Percentiles rank a stretch among this genome's conserved stretches.
phyloP scores from a whole-genome alignment of 108 stramenopile species.

The Pseudonitzschia pungens region DNA sequence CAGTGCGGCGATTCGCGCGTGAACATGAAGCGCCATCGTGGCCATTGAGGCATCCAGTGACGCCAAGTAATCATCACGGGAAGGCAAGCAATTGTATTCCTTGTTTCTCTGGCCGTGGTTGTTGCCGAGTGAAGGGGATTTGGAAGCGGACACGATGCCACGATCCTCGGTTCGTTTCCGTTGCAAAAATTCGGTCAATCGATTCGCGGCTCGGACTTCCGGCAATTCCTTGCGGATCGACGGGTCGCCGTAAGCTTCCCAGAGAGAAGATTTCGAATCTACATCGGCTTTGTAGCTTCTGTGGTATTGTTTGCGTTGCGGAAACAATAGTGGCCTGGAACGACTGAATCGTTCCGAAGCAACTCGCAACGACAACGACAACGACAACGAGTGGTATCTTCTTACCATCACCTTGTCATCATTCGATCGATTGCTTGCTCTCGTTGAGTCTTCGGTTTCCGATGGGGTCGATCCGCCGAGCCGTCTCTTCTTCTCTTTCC shows the following conservation, averaged over 20 bases:
- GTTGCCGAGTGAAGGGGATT: neutral
- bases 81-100: neutral
- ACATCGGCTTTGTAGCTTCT: neutral
- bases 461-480: too few species aligned
- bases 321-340: too few species aligned
- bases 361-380: neutral
- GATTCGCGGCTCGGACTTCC: conserved; percentile 22
- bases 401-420: neutral
- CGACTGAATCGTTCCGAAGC: too few species aligned
- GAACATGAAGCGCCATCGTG: conserved; percentile 76
- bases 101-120: neutral
- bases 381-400: neutral
- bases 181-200: conserved; percentile 18
- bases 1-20: conserved; percentile 76
- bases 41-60: conserved; percentile 66
- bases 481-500: too few species aligned
- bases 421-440: neutral
- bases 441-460: too few species aligned
- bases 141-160: neutral
- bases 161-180: neutral
- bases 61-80: conserved; percentile 1
- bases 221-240: conserved; percentile 11
- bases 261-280: neutral
- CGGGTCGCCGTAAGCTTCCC: neutral
- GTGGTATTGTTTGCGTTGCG: too few species aligned